Percentiles rank a stretch among this genome's conserved stretches.
phyloP scores from a whole-genome alignment of 345 rosid genomes.

The Citrus sp. region DNA sequence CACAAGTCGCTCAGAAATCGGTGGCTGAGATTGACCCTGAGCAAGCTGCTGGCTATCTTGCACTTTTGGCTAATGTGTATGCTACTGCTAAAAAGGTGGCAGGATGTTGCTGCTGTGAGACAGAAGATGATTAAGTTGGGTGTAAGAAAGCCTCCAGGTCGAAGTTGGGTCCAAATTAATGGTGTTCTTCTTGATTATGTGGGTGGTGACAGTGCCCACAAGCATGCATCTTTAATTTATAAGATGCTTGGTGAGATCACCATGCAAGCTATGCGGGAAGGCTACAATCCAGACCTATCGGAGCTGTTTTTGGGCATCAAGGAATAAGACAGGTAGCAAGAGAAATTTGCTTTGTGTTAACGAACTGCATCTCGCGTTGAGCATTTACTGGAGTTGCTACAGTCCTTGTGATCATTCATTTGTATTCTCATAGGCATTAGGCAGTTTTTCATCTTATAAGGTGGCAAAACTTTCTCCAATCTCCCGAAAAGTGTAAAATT shows the following conservation, averaged over 20 bases:
- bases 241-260: slow-evolving; percentile 28
- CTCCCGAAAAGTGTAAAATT: too few relatives aligned
- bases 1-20: slow-evolving; percentile 32
- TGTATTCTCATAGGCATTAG: not conserved
- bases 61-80: slow-evolving; percentile 39
- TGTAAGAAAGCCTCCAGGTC: slow-evolving; percentile 30
- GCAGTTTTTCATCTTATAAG: not conserved
- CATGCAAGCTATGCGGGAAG: slow-evolving; percentile 22
- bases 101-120: slow-evolving; percentile 33
- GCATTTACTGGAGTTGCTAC: not conserved
- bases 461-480: too few relatives aligned
- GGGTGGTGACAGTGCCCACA: slow-evolving; percentile 15
- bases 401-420: not conserved
- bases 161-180: slow-evolving; percentile 35
- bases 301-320: not conserved
- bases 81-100: slow-evolving; percentile 40
- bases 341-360: not conserved
- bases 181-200: slow-evolving; percentile 27
- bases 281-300: slow-evolving; percentile 14
- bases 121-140: slow-evolving; percentile 32
- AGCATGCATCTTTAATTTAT: slow-evolving; percentile 23
- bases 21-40: slow-evolving; percentile 26
- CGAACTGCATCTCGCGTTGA: not conserved
- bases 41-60: slow-evolving; percentile 34
- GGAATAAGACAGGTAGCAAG: not conserved